Base-by-base conservation (phyloP, 495 filamentous ascomycete species). In the Aspergillus olivimuriae region DNA sequence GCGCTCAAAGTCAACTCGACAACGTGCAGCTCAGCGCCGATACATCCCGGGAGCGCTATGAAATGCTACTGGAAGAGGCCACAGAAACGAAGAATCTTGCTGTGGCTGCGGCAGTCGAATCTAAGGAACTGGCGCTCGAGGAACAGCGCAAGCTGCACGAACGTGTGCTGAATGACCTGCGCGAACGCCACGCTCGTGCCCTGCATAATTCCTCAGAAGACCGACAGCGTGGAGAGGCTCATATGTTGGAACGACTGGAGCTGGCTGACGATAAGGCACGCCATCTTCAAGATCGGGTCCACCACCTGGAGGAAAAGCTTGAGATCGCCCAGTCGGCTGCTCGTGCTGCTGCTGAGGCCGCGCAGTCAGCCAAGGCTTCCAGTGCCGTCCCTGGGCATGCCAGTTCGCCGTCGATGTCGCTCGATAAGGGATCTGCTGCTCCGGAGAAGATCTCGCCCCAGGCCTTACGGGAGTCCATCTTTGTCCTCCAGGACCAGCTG, bases 401-500 rank as follows among this genome's bases (percentile, higher is more conserved):
- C 22, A 58, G 65, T 22, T 72, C 70, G 31, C 68, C 68, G 19
- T 73, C 68, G 3, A 61, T 73, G 52, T 60, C 68, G 8, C 63
- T 59, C 52, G 58, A 41, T 43, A 55, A 67, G 54, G 62, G 53
- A 37, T 72, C 81, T 33, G 70, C 77, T 16, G 61, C 79, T 17
- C 86, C 87, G 0, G 86, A 92, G 56, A 92, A 86, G 71, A 86
- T 94, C 41, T 94, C 89, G 11, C 87, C 89, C 4, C 89, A 95
- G 61, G 92, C 92, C 9, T 77, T 98, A 26, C 84, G 92, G 18
- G 94, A 98, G 63, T 94, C 91, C 5, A 94, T 98, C 56, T 75
- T 94, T 56, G 92, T 95, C 16, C 76, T 98, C 20, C 94, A 97
- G 60, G 90, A 94, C 59, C 92, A 98, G 56, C 78, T 98, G 34